Conservation (phyloP, 1,284 basidiomycete genomes). For the Vanrija sp. region DNA sequence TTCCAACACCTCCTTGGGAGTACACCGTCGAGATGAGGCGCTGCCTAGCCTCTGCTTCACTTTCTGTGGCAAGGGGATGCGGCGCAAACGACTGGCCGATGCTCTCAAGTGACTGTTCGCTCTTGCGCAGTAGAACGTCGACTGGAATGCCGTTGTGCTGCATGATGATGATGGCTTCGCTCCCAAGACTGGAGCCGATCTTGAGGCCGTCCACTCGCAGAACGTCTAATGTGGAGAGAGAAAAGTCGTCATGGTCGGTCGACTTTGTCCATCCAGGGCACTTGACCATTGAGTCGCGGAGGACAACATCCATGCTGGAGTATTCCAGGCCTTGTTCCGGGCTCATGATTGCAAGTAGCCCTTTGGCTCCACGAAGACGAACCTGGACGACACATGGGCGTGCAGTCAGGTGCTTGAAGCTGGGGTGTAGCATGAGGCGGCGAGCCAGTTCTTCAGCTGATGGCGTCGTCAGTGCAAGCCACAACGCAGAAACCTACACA, state of each 20-base stretch:
- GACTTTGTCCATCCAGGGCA: conserved; percentile 9
- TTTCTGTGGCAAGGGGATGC: conserved; percentile 15
- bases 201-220: conserved; percentile 25
- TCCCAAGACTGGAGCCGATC: conserved; percentile 22
- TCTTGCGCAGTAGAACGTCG: conserved; percentile 20
- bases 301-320: conserved; percentile 26
- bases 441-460: conserved; percentile 29
- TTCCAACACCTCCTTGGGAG: conserved; percentile 28
- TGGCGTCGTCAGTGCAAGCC: not conserved
- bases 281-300: conserved; percentile 41
- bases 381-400: conserved; percentile 34
- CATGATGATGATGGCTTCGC: conserved; percentile 33
- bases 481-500: conserved; percentile 24
- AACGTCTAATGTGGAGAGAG: conserved; percentile 30
- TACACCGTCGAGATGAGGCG: conserved; percentile 22
- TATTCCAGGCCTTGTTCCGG: conserved; percentile 15
- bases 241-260: conserved; percentile 16
- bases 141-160: conserved; percentile 28
- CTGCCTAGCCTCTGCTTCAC: conserved; percentile 11
- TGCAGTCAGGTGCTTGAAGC: conserved; percentile 5
- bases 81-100: conserved; percentile 20
- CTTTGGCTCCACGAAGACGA: conserved; percentile 37
- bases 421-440: conserved; percentile 17
- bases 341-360: conserved; percentile 36
- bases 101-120: conserved; percentile 19